Evolutionary conservation across 345 rosid genomes (phyloP), one percentile per base, ranked within the genome.

Genomic region (Carallia pectinifolia): DNA sequence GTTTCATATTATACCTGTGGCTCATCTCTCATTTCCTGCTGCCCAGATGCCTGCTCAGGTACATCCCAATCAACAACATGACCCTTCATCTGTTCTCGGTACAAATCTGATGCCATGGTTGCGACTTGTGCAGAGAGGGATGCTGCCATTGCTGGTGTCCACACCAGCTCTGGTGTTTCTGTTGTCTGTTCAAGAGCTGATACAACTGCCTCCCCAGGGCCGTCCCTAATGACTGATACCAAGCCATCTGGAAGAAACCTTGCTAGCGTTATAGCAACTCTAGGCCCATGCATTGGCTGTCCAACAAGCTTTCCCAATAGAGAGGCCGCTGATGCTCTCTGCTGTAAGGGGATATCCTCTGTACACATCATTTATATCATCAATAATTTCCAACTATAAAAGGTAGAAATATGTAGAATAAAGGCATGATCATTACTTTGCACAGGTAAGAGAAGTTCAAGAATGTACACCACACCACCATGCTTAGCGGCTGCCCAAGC

Each of bases 401-500:
- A 62, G 31, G 53, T 74, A 8, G 0, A 17, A 53, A 63, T 15
- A 65, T 58, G 61, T 50, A 68, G 58, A 61, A 23, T 1, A 68
- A 59, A 55, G 56, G 71, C 58, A 67, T 71, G 53, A 80, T 71
- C 31, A 58, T 79, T 86, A 95, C 99, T 86, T 82, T 90, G 96
- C 74, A 83, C 74, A 77, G 99, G 99, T 66, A 95, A 83, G 65
- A 95, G 88, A 83, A 95, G 99, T 82, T 92, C 92, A 71, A 95
- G 89, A 74, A 95, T 92, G 85, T 92, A 95, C 68, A 95, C 89
- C 59, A 92, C 97, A 69, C 99, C 99, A 23, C 99, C 99, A 82
- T 92, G 96, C 87, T 90, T 95, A 74, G 99, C 99, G 83, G 96
- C 96, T 62, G 99, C 91, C 99, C 99, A 95, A 67, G 98, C 98